Evolutionary conservation across 257 asterid species (phyloP).

Genomic region (Nemophila menziesii): DNA sequence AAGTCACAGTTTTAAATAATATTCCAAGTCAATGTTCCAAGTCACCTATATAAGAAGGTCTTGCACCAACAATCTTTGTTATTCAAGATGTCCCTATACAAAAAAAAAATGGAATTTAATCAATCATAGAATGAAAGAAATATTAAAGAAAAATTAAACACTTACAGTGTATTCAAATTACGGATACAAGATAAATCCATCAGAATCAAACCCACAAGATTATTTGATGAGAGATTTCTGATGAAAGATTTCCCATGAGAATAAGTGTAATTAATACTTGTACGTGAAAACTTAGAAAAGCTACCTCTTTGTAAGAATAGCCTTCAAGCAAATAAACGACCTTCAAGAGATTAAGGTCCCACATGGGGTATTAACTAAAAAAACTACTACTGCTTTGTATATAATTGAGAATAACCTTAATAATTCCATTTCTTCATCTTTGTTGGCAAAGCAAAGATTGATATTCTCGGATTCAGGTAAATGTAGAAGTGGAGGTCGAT

Average conservation of each 20-base stretch:
- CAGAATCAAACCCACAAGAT: constrained; percentile 68
- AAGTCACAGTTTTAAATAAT: constrained; percentile 79
- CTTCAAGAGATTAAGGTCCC: too few relatives aligned
- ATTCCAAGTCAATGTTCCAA: too few relatives aligned
- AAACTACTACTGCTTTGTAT: too few relatives aligned
- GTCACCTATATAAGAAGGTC: constrained; percentile 87
- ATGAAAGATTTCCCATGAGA: constrained; percentile 3
- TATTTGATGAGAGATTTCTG: constrained; percentile 79
- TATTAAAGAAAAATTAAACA: neutral
- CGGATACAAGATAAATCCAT: constrained; percentile 85
- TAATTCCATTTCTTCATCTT: too few relatives aligned
- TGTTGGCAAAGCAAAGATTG: too few relatives aligned
- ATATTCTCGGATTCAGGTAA: too few relatives aligned
- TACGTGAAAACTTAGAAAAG: too few relatives aligned
- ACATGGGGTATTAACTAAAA: too few relatives aligned
- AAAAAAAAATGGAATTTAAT: constrained; percentile 5
- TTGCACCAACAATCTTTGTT: constrained; percentile 56
- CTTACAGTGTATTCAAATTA: constrained; percentile 89
- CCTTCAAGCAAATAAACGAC: too few relatives aligned
- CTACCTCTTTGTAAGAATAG: too few relatives aligned
- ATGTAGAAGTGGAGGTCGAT: too few relatives aligned
- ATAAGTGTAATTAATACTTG: neutral
- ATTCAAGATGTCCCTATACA: constrained; percentile 67
- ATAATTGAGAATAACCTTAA: too few relatives aligned
- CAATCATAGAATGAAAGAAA: neutral